Evolutionary conservation across 2,329 filamentous ascomycete genomes (phyloP).

Genomic region (Ceratocystis albifundus): DNA sequence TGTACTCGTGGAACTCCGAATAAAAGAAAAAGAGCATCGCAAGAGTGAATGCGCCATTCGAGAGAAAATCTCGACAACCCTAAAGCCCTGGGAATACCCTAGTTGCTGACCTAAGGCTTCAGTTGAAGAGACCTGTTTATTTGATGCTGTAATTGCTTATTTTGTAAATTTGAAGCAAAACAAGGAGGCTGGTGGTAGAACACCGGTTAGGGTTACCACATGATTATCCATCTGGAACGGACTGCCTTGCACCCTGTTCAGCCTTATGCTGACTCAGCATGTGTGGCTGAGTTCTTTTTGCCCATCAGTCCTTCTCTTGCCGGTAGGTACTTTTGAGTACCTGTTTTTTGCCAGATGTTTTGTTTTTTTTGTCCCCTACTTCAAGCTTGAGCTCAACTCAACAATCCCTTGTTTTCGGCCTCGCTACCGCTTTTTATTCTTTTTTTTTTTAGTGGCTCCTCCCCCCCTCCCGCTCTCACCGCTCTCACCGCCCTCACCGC

Average conservation of each 20-base stretch:
- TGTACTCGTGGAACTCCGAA: not conserved
- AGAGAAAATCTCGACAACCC: not conserved
- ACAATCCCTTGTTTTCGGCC: not conserved
- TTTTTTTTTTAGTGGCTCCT: not conserved
- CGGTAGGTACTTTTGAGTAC: not conserved
- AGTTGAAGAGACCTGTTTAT: too few species aligned
- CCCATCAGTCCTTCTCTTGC: not conserved
- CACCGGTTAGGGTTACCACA: too few species aligned
- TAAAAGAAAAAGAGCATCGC: not conserved
- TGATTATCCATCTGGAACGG: too few species aligned
- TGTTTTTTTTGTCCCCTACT: not conserved
- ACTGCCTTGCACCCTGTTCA: too few species aligned
- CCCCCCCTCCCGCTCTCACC: not conserved
- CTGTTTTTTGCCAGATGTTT: not conserved
- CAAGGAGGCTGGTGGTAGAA: too few species aligned
- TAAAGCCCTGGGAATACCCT: not conserved
- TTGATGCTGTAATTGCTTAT: too few species aligned
- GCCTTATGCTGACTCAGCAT: too few species aligned
- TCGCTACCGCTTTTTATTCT: slow-evolving; percentile 6
- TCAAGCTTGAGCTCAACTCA: not conserved
- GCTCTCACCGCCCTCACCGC: slow-evolving; percentile 4
- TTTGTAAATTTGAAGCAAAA: too few species aligned
- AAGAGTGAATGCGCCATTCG: not conserved
- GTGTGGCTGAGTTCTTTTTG: too few species aligned
- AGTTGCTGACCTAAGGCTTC: too few species aligned